Evolutionary conservation across 1,284 basidiomycete genomes (phyloP), one percentile per base, ranked within the genome.

Genomic region (Ustilago vetiveriae): DNA sequence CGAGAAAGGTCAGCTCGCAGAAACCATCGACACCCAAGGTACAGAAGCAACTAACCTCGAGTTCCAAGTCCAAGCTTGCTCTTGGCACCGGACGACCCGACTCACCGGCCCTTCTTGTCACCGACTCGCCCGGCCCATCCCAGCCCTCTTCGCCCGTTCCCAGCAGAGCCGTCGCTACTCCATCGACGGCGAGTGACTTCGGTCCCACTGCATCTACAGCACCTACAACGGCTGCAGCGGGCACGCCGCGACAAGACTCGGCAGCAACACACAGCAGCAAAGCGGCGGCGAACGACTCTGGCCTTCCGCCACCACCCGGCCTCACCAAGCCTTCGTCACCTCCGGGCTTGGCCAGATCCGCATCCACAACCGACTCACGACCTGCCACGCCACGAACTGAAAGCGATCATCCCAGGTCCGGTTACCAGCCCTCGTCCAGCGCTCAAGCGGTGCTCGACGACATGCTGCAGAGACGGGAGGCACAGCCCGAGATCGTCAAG

Each of bases 401-500:
- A 17, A 58, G 54, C 59, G 55, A 55, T 26, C 57, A 90, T 38
- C 85, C 75, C 65, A 49, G 54, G 51, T 59, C 88, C 23, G 86
- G 89, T 3, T 94, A 94, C 82, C 91, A 92, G 79, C 91, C 92
- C 84, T 92, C 92, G 0, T 90, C 86, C 13, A 89, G 90, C 39
- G 92, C 91, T 0, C 90, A 90, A 72, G 90, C 90, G 3, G 84
- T 94, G 40, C 85, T 94, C 44, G 91, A 93, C 63, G 92, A 94
- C 75, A 87, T 94, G 52, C 88, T 88, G 76, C 88, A 88, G 40
- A 86, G 92, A 36, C 86, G 91, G 39, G 90, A 92, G 73, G 85
- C 86, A 9, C 49, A 64, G 94, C 81, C 94, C 90, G 9, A 93
- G 92, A 13, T 39, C 17, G 53, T 55, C 48, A 66, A 73, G 48